Evolutionary conservation across 2,329 filamentous ascomycete genomes (phyloP), one percentile per base, ranked within the genome.

Genomic region (Trichoderma sp.): DNA sequence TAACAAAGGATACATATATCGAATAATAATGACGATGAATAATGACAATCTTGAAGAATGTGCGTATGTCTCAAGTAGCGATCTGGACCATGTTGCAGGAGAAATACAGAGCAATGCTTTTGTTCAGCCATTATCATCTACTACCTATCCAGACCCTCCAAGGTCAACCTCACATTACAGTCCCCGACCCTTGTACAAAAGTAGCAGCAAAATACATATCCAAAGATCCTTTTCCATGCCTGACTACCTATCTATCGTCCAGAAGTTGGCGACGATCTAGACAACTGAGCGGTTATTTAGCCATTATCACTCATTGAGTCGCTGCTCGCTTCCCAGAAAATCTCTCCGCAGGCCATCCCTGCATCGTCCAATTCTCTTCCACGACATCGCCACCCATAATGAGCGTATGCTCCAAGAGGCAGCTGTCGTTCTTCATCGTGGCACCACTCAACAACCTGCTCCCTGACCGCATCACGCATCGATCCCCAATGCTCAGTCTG

Each of bases 361-460:
- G 84, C 74, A 83, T 80, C 1, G 82, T 82, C 63, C 71, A 74
- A 0, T 78, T 79, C 62, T 79, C 78, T 56, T 82, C 82, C 0
- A 85, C 83, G 47, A 83, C 75, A 71, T 87, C 83, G 5, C 84
- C 84, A 1, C 80, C 80, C 78, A 87, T 82, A 48, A 87, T 77
- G 4, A 86, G 76, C 0, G 84, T 86, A 68, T 87, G 84, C 74
- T 87, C 84, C 43, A 87, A 71, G 43, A 87, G 72, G 68, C 82
- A 83, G 21, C 80, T 79, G 69, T 85, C 83, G 3, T 78, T 74
- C 63, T 79, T 79, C 83, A 86, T 85, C 21, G 71, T 77, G 4
- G 83, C 83, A 12, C 83, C 84, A 45, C 79, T 82, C 57, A 87
- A 75, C 62, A 87, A 71, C 39, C 84, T 75, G 50, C 80, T 83